Conservation (phyloP, 305 asterid genomes). For the Lippia alba region DNA sequence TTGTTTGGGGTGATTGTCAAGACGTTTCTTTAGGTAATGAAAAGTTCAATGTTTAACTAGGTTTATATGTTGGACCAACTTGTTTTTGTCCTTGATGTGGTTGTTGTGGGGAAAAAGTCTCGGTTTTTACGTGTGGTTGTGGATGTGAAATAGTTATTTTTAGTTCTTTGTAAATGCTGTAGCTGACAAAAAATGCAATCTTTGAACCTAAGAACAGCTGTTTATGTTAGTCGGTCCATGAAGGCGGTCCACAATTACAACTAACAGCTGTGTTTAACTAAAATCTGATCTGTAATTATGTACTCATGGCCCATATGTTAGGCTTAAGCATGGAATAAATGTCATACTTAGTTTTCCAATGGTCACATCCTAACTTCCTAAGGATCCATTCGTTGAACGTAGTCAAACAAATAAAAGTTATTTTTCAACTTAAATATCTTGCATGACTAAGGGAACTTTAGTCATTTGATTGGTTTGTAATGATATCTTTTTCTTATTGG, state of each 20-base stretch:
- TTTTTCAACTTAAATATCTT: constrained; percentile 18
- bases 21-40: constrained; percentile 3
- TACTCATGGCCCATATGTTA: constrained; percentile 13
- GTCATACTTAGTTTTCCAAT: constrained; percentile 1
- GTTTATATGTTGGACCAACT: neutral
- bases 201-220: neutral
- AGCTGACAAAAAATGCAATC: too few relatives aligned
- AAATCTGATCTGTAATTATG: neutral
- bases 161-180: too few relatives aligned
- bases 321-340: constrained; percentile 9
- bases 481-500: constrained; percentile 16
- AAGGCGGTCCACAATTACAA: constrained; percentile 5
- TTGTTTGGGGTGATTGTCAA: constrained; percentile 5
- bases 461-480: constrained; percentile 14
- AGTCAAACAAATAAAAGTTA: constrained; percentile 11
- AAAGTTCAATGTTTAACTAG: neutral
- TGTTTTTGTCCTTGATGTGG: too few relatives aligned
- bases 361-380: constrained; percentile 24
- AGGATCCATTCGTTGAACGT: neutral
- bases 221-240: neutral
- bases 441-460: constrained; percentile 7
- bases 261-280: constrained; percentile 20
- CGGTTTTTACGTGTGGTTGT: too few relatives aligned
- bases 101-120: too few relatives aligned
- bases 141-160: too few relatives aligned